Conservation (phyloP, 164 flowering plant species). For the Stephania japonica region DNA sequence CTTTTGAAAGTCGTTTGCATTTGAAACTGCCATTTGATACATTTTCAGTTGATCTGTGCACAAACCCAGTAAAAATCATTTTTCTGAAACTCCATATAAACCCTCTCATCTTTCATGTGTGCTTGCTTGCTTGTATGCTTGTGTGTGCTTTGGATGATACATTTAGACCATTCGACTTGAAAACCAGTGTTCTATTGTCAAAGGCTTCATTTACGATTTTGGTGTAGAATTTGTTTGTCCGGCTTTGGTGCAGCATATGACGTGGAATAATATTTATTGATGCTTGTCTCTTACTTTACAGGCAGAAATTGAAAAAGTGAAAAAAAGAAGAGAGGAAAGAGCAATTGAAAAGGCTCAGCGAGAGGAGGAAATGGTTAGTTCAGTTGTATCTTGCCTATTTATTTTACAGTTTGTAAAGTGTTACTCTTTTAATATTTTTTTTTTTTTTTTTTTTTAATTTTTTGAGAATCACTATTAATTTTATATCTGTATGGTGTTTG, state of each 20-base stretch:
- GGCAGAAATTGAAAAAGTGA: conserved; percentile 94
- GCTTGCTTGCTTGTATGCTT: no score
- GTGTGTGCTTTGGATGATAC: no score
- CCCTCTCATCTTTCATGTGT: no score
- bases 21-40: no score
- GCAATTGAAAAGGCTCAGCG: conserved; percentile 89
- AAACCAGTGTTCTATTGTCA: no score
- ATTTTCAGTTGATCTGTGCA: no score
- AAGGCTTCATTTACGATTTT: not conserved
- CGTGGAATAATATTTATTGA: not conserved
- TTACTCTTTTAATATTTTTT: not conserved
- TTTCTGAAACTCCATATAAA: no score
- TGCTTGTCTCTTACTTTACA: conserved; percentile 23
- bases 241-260: not conserved
- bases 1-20: no score
- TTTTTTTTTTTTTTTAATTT: not conserved
- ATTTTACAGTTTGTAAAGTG: no score
- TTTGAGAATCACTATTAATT: not conserved
- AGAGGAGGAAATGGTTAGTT: conserved; percentile 93
- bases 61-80: no score
- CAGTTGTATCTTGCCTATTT: not conserved
- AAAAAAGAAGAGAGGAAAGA: conserved; percentile 92
- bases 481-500: not conserved
- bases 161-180: no score
- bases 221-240: not conserved